Conservation (phyloP, 129 eudicot genomes). For the Rutidosis leptorrhynchoides region DNA sequence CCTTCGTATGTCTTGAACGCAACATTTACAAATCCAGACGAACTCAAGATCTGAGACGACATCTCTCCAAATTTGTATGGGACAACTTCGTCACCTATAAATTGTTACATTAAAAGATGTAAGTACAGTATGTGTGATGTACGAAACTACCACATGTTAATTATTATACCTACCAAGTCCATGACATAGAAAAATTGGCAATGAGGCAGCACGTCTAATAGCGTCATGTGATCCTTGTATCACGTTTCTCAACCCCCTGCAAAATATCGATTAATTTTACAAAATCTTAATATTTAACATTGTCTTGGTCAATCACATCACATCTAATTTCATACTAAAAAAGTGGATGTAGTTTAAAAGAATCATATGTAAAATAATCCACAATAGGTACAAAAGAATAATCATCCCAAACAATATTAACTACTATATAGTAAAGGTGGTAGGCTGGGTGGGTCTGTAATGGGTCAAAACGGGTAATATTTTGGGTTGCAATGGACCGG, state of each 20-base stretch:
- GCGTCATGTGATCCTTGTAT: slow-evolving; percentile 83
- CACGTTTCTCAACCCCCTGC: slow-evolving; percentile 66
- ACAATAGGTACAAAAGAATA: background rate
- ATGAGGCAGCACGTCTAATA: slow-evolving; percentile 75
- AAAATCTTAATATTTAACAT: slow-evolving; percentile 1
- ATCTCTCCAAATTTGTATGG: slow-evolving; percentile 71
- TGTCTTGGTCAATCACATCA: background rate
- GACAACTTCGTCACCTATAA: slow-evolving; percentile 88
- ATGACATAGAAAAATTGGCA: slow-evolving; percentile 89
- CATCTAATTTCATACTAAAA: background rate
- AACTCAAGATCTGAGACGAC: slow-evolving; percentile 58
- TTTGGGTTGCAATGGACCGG: background rate
- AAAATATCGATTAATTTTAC: background rate
- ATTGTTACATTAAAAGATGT: background rate
- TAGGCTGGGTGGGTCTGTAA: background rate
- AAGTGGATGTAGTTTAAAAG: background rate
- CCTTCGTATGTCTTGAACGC: slow-evolving; percentile 53
- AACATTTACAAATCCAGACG: slow-evolving; percentile 67
- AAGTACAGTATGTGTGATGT: background rate
- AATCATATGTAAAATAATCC: background rate
- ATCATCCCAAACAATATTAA: background rate
- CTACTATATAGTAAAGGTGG: background rate
- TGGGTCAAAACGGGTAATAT: background rate
- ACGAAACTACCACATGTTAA: background rate
- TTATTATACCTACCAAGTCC: slow-evolving; percentile 55